Evolutionary conservation across 768 basidiomycete species (phyloP), one percentile per base, ranked within the genome.

Genomic region (Amanita muscaria): DNA sequence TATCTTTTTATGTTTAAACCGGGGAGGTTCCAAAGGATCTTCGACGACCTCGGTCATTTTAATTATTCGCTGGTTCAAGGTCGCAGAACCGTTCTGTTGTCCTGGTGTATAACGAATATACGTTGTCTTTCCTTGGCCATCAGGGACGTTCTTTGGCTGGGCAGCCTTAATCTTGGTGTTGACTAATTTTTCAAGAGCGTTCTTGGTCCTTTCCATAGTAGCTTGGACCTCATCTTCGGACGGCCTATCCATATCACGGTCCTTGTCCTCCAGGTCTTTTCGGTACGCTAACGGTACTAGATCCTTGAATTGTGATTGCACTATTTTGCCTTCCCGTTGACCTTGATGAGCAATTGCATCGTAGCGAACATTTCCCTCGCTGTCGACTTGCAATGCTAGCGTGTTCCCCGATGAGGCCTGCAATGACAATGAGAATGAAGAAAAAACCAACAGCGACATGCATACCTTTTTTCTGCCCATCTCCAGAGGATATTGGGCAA

Each of bases 1-100:
- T 49, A 99, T 96, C 69, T 99, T 99, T 72, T 97, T 97, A 62
- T 94, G 90, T 61, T 98, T 99, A 70, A 98, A 98, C 36, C 89
- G 73, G 15, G 96, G 90, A 7, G 96, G 96, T 59, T 98, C 96
- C 51, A 99, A 62, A 1, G 96, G 96, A 61, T 99, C 96, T 64
- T 99, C 96, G 4, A 92, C 89, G 9, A 98, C 87, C 52, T 94
- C 91, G 8, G 91, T 81, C 93, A 99, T 97, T 64, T 99, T 99
- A 65, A 99, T 98, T 55, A 99, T 97, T 45, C 94, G 70, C 62
- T 99, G 96, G 61, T 93, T 87, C 56, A 91, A 60, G 4, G 78
- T 84, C 6, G 59, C 64, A 21, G 73, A 68, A 30, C 78, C 79
- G 52, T 73, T 75, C 60, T 92, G 88, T 56, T 92, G 89, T 7